Conservation (phyloP, 371 early-diverging fungal species). For the Fennellomyces sp. region DNA sequence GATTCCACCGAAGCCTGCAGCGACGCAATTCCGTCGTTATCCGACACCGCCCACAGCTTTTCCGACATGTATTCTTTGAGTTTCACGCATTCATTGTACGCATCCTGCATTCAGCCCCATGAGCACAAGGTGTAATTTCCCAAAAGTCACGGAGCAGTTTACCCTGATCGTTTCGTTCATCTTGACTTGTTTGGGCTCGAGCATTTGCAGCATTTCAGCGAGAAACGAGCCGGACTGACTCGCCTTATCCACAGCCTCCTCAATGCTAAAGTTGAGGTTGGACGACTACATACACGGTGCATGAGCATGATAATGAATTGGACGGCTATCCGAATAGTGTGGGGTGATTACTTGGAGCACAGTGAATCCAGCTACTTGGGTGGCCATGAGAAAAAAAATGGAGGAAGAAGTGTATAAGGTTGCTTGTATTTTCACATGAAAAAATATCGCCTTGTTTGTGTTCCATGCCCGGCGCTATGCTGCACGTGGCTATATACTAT, state of each 20-base stretch:
- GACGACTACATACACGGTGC: not conserved
- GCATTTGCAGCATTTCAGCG: conserved; percentile 31
- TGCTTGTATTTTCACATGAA: conserved; percentile 11
- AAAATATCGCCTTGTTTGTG: not conserved
- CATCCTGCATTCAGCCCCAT: conserved; percentile 34
- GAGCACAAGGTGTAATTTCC: not conserved
- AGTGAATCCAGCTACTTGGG: conserved; percentile 20
- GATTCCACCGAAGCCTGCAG: conserved; percentile 35
- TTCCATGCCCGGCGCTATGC: not conserved
- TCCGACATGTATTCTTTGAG: conserved; percentile 43
- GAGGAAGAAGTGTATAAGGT: not conserved
- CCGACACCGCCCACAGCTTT: conserved; percentile 42
- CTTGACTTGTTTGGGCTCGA: conserved; percentile 35
- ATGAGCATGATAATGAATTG: not conserved
- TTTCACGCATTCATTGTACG: conserved; percentile 40
- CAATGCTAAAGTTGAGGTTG: conserved; percentile 26
- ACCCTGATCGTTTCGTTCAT: conserved; percentile 44
- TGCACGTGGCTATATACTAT: not conserved
- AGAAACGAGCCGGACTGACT: conserved; percentile 31
- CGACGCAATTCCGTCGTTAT: conserved; percentile 32
- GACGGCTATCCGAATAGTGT: not conserved
- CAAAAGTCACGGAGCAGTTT: not conserved
- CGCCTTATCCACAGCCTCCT: conserved; percentile 34
- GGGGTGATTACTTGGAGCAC: conserved; percentile 7
- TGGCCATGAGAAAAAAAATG: conserved; percentile 12